Base-by-base conservation (phyloP, 2,329 filamentous ascomycete genomes). In the Penicillium italicum region DNA sequence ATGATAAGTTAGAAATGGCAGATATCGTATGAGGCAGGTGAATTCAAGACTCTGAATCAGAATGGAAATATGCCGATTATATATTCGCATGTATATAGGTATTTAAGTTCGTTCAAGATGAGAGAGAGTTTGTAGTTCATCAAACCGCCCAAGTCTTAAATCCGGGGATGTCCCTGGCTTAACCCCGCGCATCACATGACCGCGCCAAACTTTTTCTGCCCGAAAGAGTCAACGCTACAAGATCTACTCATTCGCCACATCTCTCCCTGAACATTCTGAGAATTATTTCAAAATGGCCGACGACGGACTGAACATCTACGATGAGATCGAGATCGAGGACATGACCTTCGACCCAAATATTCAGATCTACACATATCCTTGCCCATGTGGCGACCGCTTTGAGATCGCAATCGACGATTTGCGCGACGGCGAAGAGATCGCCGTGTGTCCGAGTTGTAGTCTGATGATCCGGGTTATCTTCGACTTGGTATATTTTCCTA, bases 291-390 rank as follows among this genome's bases (percentile, higher is more conserved):
- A 63, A 54, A 87, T 86, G 84, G 80, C 85, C 34, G 85, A 86
- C 70, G 70, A 87, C 62, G 80, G 84, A 50, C 75, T 88, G 55
- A 85, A 88, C 64, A 90, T 96, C 72, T 97, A 97, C 80, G 93
- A 97, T 70, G 93, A 97, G 76, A 93, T 97, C 75, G 93, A 97
- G 74, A 97, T 97, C 78, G 93, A 97, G 75, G 94, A 99, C 76
- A 96, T 97, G 91, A 94, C 89, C 68, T 97, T 85, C 73, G 91
- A 97, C 74, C 78, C 85, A 44, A 80, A 82, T 4, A 82, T 91
- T 38, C 88, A 96, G 73, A 87, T 96, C 66, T 99, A 96, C 79
- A 89, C 93, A 77, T 96, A 96, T 74, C 94, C 94, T 14, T 99
- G 94, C 73, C 94, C 94, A 1, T 99, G 94, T 76, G 94, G 94